Base-by-base conservation (phyloP, 192 early-diverging fungal species). In the Podochytrium sp. region DNA sequence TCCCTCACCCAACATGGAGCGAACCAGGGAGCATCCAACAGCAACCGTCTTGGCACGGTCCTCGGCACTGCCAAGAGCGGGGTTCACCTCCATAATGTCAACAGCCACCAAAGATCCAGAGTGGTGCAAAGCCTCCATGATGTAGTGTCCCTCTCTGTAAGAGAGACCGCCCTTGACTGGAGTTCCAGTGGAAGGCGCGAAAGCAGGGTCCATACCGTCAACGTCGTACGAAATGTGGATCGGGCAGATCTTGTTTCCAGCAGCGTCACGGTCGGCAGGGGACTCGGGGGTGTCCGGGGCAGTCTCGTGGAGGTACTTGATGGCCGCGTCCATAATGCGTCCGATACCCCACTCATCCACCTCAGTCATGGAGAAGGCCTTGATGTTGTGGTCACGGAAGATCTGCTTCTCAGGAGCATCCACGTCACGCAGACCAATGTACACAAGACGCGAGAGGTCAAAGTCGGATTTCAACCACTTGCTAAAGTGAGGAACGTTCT, bases 61-160 rank as follows among this genome's bases (percentile, higher is more conserved):
- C 49, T 88, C 83, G 12, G 92, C 92, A 64, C 93, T 89, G 61
- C 91, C 92, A 34, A 97, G 83, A 29, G 86, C 76, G 1, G 96
- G 96, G 82, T 97, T 97, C 50, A 98, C 96, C 79, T 98, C 96
- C 77, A 96, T 92, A 69, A 98, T 86, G 77, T 98, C 96, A 73
- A 95, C 87, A 12, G 95, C 85, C 3, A 97, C 95, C 60, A 98
- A 79, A 41, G 87, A 81, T 4, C 95, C 95, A n/a, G 93, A 95
- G 78, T 95, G 93, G 59, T 86, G 84, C 16, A 98, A 62, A 6
- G 90, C 86, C 80, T 98, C 96, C 66, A 62, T 64, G 59, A 98
- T 95, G 80, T 94, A 98, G 77, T 98, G 96, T 34, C 96, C 96
- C 80, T 98, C 96, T 62, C 96, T 86, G 86, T 97, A 98, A 12